A percentile compares a stretch with the other conserved stretches of the same genome.
These are phyloP conservation scores for Cyclostephanos tholiformis DNA, from an alignment of 108 stramenopile species.

Conservation along the genomic window DNA sequence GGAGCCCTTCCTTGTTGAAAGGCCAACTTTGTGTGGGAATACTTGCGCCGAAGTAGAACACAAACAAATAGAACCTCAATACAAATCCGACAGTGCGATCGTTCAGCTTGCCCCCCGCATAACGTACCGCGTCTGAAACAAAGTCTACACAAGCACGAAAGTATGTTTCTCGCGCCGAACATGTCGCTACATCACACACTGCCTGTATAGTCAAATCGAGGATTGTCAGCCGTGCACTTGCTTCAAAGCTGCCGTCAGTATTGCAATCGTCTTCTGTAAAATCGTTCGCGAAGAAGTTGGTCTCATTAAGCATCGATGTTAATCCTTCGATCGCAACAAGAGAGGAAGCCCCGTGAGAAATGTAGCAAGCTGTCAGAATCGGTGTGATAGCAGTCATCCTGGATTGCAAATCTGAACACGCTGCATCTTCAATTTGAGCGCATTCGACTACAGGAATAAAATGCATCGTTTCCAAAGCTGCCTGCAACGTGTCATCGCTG, in stretches of 20 bases:
- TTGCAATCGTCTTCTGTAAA: slow-evolving; percentile 45
- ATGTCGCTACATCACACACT: slow-evolving; percentile 85
- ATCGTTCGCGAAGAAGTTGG: slow-evolving; percentile 73
- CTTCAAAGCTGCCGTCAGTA: slow-evolving; percentile 16
- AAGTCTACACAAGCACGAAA: slow-evolving; percentile 80
- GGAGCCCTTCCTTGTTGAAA: slow-evolving; percentile 33
- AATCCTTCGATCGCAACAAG: slow-evolving; percentile 84
- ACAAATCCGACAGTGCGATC: slow-evolving; percentile 81
- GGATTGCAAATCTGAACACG: slow-evolving; percentile 45
- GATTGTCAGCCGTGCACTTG: slow-evolving; percentile 60
- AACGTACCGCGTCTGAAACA: slow-evolving; percentile 69
- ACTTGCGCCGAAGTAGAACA: slow-evolving; percentile 85
- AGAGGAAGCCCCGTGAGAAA: slow-evolving; percentile 81
- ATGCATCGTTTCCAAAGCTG: slow-evolving; percentile 65
- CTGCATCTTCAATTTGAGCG: slow-evolving; percentile 27
- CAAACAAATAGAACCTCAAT: slow-evolving; percentile 79
- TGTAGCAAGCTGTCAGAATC: slow-evolving; percentile 87
- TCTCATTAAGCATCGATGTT: slow-evolving; percentile 60
- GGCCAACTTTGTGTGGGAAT: slow-evolving; percentile 53
- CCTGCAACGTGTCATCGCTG: slow-evolving; percentile 47
- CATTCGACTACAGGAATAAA: slow-evolving; percentile 76
- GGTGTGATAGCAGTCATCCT: slow-evolving; percentile 72
- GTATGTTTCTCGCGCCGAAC: slow-evolving; percentile 71
- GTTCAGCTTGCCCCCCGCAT: slow-evolving; percentile 68
- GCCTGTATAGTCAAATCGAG: slow-evolving; percentile 81